Conservation (phyloP, 345 rosid species). For the Brassica juncea region DNA sequence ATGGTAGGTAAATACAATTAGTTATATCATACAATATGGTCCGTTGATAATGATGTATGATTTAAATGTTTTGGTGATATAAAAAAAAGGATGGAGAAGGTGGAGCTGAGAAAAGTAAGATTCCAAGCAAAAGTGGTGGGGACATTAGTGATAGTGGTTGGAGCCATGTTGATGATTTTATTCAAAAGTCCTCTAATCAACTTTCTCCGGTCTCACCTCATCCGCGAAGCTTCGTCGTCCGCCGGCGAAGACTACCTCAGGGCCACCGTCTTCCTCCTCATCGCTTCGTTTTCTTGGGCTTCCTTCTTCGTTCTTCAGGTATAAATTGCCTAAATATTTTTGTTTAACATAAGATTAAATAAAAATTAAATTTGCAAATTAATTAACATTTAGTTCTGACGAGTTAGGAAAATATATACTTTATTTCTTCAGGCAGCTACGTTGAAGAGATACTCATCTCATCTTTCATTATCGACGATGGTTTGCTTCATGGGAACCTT, state of each 20-base stretch:
- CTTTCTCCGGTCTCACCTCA: conserved; percentile 58
- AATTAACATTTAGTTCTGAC: conserved; percentile 7
- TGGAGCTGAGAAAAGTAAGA: conserved; percentile 71
- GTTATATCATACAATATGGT: conserved; percentile 11
- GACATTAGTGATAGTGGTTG: conserved; percentile 75
- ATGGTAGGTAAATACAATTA: background rate
- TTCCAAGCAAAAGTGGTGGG: conserved; percentile 86
- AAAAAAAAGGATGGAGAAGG: conserved; percentile 72
- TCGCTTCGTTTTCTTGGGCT: conserved; percentile 94
- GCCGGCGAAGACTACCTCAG: conserved; percentile 52
- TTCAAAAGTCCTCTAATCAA: conserved; percentile 67
- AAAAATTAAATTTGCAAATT: background rate
- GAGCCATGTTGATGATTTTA: conserved; percentile 82
- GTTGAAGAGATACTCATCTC: conserved; percentile 75
- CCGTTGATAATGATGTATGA: conserved; percentile 19
- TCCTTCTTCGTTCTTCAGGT: conserved; percentile 84
- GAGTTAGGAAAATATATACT: background rate
- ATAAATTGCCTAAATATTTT: background rate
- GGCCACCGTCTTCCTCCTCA: conserved; percentile 75
- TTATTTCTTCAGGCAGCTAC: conserved; percentile 58
- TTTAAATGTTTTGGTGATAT: conserved; percentile 24
- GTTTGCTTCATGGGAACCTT: conserved; percentile 83
- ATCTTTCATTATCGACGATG: conserved; percentile 71
- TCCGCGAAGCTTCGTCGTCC: background rate
- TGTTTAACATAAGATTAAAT: background rate